Evolutionary conservation across 2,329 filamentous ascomycete genomes (phyloP), one percentile per base, ranked within the genome.

Genomic region (Pestalotiopsis sp.): DNA sequence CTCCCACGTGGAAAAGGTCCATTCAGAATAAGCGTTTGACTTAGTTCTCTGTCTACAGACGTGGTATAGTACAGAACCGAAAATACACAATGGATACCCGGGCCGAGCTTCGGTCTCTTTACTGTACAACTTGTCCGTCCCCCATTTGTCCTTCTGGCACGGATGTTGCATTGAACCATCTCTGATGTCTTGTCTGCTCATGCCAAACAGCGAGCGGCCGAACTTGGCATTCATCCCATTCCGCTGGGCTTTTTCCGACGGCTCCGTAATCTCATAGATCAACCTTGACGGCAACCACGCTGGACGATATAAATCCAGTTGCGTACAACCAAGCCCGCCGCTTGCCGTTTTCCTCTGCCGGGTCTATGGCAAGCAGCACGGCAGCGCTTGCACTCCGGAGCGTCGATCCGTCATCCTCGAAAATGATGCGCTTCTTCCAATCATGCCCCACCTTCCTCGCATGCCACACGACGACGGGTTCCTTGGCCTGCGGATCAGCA

Each of bases 261-360:
- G 56, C 22, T 26, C 10, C 20, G 24, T 11, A 3, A 13, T 5
- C 56, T 58, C 20, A 58, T 11, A 69, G 11, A 20, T 69, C 68
- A 4, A 67, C 48, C 24, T 69, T 69, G 56, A 69, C 60, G n/a
- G 68, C 68, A 62, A 67, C 56, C 39, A 67, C 60, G 10, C 64
- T 56, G 20, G 56, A 56, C 4, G 68, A 57, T 17, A 85, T 69
- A 66, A 88, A 87, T 0, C 88, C 88, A 0, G 87, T 87, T 2
- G 85, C 82, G 74, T 87, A 89, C 17, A 90, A 73, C 86, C 86
- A 88, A 0, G 82, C 88, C 68, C 82, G 81, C 20, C 83, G 81
- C 71, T 81, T 79, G 0, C 82, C 81, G 0, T 70, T 77, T 61
- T 83, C 81, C 13, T 78, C 71, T 14, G 73, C 72, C 0, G 86